Conservation (phyloP, 1,284 basidiomycete species). For the Cryptococcus sp. region DNA sequence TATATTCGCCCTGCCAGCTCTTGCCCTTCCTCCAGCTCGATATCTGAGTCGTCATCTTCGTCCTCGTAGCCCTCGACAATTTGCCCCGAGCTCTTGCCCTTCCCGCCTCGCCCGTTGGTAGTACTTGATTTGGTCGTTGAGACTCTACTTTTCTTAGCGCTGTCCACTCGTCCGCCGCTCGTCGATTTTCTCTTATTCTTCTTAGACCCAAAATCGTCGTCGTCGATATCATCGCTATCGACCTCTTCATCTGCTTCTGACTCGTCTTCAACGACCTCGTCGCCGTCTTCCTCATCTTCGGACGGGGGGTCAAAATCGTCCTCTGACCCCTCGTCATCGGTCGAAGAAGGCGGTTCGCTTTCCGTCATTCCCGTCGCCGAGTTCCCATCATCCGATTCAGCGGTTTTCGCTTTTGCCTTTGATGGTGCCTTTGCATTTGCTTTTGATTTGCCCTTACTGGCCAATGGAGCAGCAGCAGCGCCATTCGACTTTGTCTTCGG, state of each 20-base stretch:
- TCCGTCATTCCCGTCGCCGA: slow-evolving; percentile 43
- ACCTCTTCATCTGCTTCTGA: slow-evolving; percentile 17
- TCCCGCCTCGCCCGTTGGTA: neutral
- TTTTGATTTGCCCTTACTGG: slow-evolving; percentile 3
- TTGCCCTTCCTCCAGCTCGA: slow-evolving; percentile 66
- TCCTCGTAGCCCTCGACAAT: slow-evolving; percentile 48
- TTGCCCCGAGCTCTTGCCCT: slow-evolving; percentile 12
- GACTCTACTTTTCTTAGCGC: slow-evolving; percentile 18
- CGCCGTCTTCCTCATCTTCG: slow-evolving; percentile 19
- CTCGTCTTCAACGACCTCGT: slow-evolving; percentile 26
- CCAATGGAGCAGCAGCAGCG: neutral
- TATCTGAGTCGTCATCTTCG: slow-evolving; percentile 57
- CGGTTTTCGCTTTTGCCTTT: slow-evolving; percentile 9
- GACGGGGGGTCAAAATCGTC: slow-evolving; percentile 35
- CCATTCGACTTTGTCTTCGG: neutral
- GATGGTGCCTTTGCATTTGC: neutral
- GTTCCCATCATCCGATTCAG: slow-evolving; percentile 13
- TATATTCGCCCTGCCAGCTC: slow-evolving; percentile 53
- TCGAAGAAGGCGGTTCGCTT: slow-evolving; percentile 22
- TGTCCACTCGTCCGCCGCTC: slow-evolving; percentile 2
- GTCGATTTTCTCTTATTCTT: slow-evolving; percentile 21
- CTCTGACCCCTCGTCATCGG: slow-evolving; percentile 28
- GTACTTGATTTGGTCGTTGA: neutral
- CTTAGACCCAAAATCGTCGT: slow-evolving; percentile 17
- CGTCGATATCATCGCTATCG: slow-evolving; percentile 31